Conservation (phyloP, 1,284 basidiomycete species). For the Microbotryum violaceum region DNA sequence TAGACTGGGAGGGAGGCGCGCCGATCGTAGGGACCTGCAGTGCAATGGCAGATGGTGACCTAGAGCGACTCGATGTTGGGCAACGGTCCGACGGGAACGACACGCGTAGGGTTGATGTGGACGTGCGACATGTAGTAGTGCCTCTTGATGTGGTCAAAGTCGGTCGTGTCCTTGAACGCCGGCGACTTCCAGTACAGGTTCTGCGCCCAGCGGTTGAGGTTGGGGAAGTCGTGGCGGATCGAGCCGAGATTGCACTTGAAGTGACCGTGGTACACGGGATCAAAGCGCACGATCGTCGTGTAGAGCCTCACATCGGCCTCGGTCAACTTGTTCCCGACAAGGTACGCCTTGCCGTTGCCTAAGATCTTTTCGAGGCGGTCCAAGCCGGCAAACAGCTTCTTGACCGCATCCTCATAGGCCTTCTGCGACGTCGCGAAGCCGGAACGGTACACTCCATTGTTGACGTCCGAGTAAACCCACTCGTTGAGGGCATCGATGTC, state of each 20-base stretch:
- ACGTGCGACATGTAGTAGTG: conserved; percentile 73
- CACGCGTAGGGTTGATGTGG: conserved; percentile 62
- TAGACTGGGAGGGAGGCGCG: no score
- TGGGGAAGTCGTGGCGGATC: conserved; percentile 63
- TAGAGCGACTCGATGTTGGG: conserved; percentile 52
- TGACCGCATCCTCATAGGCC: conserved; percentile 72
- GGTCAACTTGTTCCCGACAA: conserved; percentile 72
- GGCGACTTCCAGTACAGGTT: conserved; percentile 84
- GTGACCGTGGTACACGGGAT: conserved; percentile 68
- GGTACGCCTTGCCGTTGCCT: conserved; percentile 63
- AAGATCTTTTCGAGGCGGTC: conserved; percentile 75
- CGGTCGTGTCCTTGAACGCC: conserved; percentile 79
- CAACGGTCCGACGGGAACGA: conserved; percentile 67
- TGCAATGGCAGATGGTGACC: no score
- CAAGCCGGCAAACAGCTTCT: conserved; percentile 58
- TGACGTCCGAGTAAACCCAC: conserved; percentile 61
- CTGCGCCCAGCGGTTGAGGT: conserved; percentile 65
- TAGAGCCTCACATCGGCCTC: conserved; percentile 71
- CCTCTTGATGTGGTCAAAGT: conserved; percentile 60
- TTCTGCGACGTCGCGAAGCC: conserved; percentile 78
- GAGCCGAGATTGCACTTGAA: conserved; percentile 85
- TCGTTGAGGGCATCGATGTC: conserved; percentile 83
- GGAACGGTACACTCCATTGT: conserved; percentile 58
- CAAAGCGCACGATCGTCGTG: conserved; percentile 69
- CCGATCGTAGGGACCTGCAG: no score